These are phyloP conservation scores for Sclerotinia borealis DNA, from an alignment of 2,329 filamentous ascomycete genomes.

Conservation along the genomic window DNA sequence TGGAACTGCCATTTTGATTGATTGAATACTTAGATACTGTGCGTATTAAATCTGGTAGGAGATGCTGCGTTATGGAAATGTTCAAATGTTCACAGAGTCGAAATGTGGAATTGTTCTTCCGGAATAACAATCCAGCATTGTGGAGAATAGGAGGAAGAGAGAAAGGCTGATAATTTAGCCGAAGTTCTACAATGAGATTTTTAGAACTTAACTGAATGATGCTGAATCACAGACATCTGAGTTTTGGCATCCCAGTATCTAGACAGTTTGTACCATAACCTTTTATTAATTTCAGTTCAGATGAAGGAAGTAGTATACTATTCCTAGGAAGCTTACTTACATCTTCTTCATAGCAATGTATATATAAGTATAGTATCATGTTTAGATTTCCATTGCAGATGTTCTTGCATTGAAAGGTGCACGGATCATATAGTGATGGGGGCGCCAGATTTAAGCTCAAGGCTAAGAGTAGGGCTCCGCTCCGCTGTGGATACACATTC, in stretches of 20 bases:
- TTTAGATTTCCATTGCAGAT: background rate
- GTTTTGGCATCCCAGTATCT: no score
- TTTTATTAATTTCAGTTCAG: no score
- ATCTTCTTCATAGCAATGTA: background rate
- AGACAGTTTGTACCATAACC: no score
- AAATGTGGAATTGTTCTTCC: background rate
- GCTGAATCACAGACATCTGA: no score
- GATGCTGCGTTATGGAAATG: background rate
- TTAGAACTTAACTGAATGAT: no score
- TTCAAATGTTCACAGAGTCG: background rate
- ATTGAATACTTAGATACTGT: background rate
- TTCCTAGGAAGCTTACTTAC: background rate
- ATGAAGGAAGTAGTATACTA: no score
- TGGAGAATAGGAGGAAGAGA: conserved; percentile 13
- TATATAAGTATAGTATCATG: no score
- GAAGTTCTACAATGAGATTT: conserved; percentile 6
- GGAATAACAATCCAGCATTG: conserved; percentile 2
- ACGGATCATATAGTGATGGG: background rate
- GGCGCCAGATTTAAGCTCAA: background rate
- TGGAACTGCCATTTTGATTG: conserved; percentile 32
- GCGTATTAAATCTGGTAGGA: background rate
- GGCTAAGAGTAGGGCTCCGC: conserved; percentile 6
- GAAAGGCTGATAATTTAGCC: conserved; percentile 13
- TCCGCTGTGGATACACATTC: conserved; percentile 1
- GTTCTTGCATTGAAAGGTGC: background rate